Evolutionary conservation across 2,329 filamentous ascomycete genomes (phyloP).

Genomic region (Hypoxylon sp.): DNA sequence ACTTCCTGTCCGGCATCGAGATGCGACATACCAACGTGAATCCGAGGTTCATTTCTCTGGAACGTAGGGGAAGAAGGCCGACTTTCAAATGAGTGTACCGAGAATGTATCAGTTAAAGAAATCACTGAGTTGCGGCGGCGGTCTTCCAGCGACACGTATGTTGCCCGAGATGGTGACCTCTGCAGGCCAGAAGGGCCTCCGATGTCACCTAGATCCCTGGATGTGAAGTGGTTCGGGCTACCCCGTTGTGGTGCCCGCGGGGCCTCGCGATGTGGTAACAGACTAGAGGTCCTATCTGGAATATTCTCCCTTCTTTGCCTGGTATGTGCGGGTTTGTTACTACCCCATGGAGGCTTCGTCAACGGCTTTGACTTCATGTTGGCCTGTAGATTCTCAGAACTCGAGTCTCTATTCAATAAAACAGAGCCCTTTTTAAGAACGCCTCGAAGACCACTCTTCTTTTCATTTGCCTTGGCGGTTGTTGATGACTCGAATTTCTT

Average conservation of each 20-base stretch:
- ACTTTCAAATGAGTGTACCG: constrained; percentile 64
- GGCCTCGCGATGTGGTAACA: constrained; percentile 54
- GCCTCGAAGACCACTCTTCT: constrained; percentile 64
- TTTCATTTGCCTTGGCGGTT: constrained; percentile 57
- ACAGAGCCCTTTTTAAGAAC: constrained; percentile 67
- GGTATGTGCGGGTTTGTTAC: constrained; percentile 47
- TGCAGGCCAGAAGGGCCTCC: constrained; percentile 50
- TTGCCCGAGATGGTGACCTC: constrained; percentile 63
- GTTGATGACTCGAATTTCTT: constrained; percentile 52
- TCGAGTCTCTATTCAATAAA: constrained; percentile 65
- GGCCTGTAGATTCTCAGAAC: constrained; percentile 49
- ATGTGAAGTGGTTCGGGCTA: constrained; percentile 59
- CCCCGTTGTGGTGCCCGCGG: constrained; percentile 57
- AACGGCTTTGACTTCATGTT: constrained; percentile 45
- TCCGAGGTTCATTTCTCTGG: constrained; percentile 35
- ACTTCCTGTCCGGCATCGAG: constrained; percentile 37
- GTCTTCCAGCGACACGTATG: constrained; percentile 67
- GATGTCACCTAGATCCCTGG: constrained; percentile 55
- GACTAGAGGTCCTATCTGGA: constrained; percentile 54
- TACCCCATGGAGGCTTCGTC: constrained; percentile 47
- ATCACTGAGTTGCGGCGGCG: constrained; percentile 68
- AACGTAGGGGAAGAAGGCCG: constrained; percentile 60
- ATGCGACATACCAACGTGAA: constrained; percentile 28
- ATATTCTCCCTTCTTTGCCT: constrained; percentile 49
- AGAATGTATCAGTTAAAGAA: constrained; percentile 70